A percentile compares a stretch with the other conserved stretches of the same genome.
phyloP scores from a whole-genome alignment of 805 yeast genomes.

The Candida insectalens region DNA sequence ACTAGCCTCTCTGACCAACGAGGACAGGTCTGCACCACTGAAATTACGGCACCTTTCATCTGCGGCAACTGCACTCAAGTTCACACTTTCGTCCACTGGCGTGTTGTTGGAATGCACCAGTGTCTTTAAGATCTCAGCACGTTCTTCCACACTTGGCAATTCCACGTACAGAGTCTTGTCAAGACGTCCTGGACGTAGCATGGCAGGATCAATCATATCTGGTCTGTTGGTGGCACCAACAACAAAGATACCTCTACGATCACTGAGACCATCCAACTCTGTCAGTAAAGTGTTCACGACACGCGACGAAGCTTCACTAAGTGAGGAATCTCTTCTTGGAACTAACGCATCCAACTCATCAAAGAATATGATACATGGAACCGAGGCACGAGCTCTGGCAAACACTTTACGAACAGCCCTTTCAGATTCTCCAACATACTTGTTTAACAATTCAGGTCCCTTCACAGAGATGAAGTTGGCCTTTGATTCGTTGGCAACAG shows the following conservation, averaged over 20 bases:
- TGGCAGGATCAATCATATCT: conserved; percentile 96
- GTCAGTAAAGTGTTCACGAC: conserved; percentile 93
- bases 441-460: conserved; percentile 93
- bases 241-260: conserved; percentile 86
- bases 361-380: conserved; percentile 89
- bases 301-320: conserved; percentile 83
- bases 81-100: conserved; percentile 58
- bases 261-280: conserved; percentile 90
- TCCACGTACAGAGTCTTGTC: conserved; percentile 91
- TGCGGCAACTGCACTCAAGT: conserved; percentile 50
- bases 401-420: conserved; percentile 88
- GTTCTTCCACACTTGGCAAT: conserved; percentile 69
- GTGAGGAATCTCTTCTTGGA: conserved; percentile 82
- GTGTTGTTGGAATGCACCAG: conserved; percentile 63
- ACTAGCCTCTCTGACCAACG: conserved; percentile 90
- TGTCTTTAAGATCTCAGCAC: conserved; percentile 74
- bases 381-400: conserved; percentile 87
- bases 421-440: conserved; percentile 94
- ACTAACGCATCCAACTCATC: conserved; percentile 96
- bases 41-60: conserved; percentile 81
- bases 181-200: conserved; percentile 93
- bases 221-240: conserved; percentile 97
- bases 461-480: conserved; percentile 94
- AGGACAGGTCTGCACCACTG: conserved; percentile 93
- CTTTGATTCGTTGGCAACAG: conserved; percentile 94